phyloP scores from a whole-genome alignment of 129 eudicot species.

The Flaveria linearis region DNA sequence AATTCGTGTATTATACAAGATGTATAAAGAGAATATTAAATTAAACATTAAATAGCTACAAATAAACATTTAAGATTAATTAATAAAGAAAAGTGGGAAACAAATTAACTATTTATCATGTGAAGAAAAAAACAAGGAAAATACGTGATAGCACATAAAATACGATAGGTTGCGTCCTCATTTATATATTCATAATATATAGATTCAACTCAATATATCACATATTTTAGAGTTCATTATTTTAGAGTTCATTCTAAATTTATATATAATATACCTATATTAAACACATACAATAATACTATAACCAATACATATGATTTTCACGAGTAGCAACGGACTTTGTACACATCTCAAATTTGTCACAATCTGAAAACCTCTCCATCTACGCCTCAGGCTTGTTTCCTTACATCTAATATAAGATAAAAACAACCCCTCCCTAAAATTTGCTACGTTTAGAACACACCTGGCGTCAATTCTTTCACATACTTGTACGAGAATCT shows the following conservation, averaged over 20 bases:
- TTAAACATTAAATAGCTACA: no score
- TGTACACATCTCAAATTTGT: background rate
- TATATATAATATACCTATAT: background rate
- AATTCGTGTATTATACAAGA: no score
- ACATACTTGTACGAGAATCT: slow-evolving; percentile 7
- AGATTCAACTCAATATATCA: no score
- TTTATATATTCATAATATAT: no score
- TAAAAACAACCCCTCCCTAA: background rate
- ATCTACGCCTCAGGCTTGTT: background rate
- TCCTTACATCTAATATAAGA: background rate
- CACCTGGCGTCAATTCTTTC: background rate
- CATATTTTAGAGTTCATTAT: background rate
- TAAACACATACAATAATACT: background rate
- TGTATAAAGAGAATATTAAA: no score
- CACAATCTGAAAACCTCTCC: background rate
- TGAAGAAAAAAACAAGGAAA: no score
- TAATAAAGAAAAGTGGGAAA: no score
- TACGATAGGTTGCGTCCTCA: no score
- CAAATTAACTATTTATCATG: no score
- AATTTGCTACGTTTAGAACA: background rate
- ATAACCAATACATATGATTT: background rate
- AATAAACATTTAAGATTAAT: no score
- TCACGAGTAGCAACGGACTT: background rate
- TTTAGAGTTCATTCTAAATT: background rate
- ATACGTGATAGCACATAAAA: no score